Evolutionary conservation across 2,329 filamentous ascomycete genomes (phyloP), one percentile per base, ranked within the genome.

Genomic region (Xylaria sp.): DNA sequence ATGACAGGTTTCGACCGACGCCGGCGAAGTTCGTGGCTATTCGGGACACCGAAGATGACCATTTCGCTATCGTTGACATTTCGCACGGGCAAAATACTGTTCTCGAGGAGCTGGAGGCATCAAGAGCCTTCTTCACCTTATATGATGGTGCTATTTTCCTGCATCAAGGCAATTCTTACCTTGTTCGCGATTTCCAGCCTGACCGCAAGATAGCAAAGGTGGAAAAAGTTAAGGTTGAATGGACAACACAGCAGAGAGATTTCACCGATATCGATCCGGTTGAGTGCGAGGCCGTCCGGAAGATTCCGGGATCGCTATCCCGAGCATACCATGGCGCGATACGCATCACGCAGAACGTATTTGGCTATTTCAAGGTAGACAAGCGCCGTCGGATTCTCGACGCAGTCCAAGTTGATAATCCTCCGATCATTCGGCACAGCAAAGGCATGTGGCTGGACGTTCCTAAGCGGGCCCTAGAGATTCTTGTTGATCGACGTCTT

Each of bases 371-470:
- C 86, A 98, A 98, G 79, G 84, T 98, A n/a, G 94, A 98, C 80
- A 92, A 91, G 77, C 91, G 90, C 73, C 89, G 92, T 1, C 90
- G 93, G 1, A 93, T 98, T 66, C 87, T 98, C 15, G 96, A 99
- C 78, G 95, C 95, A 2, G 91, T 98, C 0, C 89, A 95, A 68
- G 94, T 98, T 25, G 93, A 98, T 79, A 97, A 97, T 74, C 94
- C 95, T 2, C 94, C 96, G 0, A 93, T 98, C 61, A 89, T 96
- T 59, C 89, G 94, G 3, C 87, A 91, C 77, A 92, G 89, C 75
- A 97, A 96, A 78, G 96, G 94, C 48, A 93, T 98, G 89, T 99
- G 96, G 96, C 87, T 98, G 15, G 95, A 98, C 78, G 90, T 99
- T 2, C 95, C 96, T 0, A 90, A 90, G 70, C 80, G 80, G 0